phyloP scores from a whole-genome alignment of 148 eudicot species.

The Rhododendron griersonianum region DNA sequence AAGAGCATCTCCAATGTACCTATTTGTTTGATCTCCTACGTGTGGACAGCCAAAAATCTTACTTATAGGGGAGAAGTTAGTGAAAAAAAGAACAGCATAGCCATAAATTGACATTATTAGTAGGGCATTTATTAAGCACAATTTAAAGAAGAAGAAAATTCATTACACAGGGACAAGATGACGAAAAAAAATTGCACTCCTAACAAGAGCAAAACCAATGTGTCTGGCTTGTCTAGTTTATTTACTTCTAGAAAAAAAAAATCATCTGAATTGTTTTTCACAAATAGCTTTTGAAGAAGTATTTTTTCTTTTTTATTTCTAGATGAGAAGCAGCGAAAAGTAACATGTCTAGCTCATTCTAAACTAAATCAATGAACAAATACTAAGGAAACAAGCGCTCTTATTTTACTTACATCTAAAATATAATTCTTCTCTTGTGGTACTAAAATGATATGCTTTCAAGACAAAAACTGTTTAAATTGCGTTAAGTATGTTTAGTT shows the following conservation, averaged over 20 bases:
- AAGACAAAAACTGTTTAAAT: neutral
- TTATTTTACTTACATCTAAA: neutral
- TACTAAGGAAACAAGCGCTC: neutral
- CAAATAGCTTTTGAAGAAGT: neutral
- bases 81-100: neutral
- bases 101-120: neutral
- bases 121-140: neutral
- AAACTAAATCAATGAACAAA: neutral
- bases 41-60: neutral
- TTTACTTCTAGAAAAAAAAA: too few relatives aligned
- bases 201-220: neutral
- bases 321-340: neutral
- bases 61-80: neutral
- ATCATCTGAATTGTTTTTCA: neutral
- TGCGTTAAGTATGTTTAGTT: too few relatives aligned
- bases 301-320: neutral
- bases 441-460: neutral
- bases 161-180: too few relatives aligned
- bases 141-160: too few relatives aligned
- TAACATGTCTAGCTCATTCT: neutral
- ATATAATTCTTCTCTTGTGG: too few relatives aligned
- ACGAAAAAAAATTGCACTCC: neutral
- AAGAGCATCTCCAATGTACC: neutral
- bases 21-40: neutral
- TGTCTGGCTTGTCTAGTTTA: too few relatives aligned